Evolutionary conservation across 2,329 filamentous ascomycete genomes (phyloP), one percentile per base, ranked within the genome.

Genomic region (Beauveria asiatica): DNA sequence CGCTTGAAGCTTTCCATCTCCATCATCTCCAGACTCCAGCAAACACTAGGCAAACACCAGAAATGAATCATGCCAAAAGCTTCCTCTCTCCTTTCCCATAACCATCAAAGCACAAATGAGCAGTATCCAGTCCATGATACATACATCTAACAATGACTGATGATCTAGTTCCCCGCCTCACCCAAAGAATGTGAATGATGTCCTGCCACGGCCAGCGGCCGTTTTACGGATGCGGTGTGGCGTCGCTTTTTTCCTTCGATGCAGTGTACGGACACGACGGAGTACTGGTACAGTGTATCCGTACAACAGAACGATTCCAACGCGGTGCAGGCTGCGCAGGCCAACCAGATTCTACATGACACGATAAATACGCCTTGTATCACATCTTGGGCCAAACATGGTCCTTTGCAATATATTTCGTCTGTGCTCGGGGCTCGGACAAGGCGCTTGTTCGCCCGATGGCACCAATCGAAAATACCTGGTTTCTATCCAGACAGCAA

Each of bases 401-500:
- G 44, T 49, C 44, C 54, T 49, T 48, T 13, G 45, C 54, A 57
- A 57, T 57, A 41, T 41, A 49, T 19, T n/a, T 13, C 45, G 44
- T 57, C 54, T 41, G 54, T 57, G 54, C 54, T 57, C 44, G 10
- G 54, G 23, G 54, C 54, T 57, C 54, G 21, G 54, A 57, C 54
- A 57, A n/a, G 25, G 27, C 54, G 16, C 27, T n/a, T 39, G 16
- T 39, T 39, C 45, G 33, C 30, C 16, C 44, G 42, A 27, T 44
- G 30, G 54, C 54, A 41, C 44, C 44, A 57, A 33, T 41, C 54
- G 54, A 48, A 25, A 23, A 21, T 41, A 39, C 30, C 11, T n/a
- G 13, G 11, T 10, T 7, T 30, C 19, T 57, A 30, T 41, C 30
- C 30, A 39, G 54, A 37, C 11, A 37, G 33, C 33, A 13, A 37